Percentiles rank a stretch among this genome's conserved stretches.
Conservation (phyloP, 2,329 filamentous ascomycete genomes). For the Fusarium oxysporum region DNA sequence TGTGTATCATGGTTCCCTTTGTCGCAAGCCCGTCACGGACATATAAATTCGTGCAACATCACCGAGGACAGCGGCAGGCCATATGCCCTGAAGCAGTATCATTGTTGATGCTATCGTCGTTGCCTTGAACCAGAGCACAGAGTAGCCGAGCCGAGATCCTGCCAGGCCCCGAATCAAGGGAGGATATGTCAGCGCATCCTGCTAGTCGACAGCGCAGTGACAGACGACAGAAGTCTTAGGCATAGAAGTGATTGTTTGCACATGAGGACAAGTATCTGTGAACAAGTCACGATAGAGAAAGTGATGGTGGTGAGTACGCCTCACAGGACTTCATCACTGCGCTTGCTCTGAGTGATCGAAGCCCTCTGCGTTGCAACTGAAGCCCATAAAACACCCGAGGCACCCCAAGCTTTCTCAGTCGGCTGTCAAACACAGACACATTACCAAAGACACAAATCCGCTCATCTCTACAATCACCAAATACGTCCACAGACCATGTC, state of each 20-base stretch:
- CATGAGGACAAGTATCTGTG: neutral
- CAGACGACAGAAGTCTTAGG: neutral
- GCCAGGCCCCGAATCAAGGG: fast-evolving
- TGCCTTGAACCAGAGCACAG: fast-evolving
- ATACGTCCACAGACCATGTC: neutral
- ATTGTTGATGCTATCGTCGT: fast-evolving
- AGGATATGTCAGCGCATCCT: neutral
- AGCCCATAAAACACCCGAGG: neutral
- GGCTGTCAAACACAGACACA: too few species aligned
- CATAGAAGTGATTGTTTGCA: neutral
- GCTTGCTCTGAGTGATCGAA: neutral
- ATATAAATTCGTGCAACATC: fast-evolving
- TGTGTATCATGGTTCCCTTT: fast-evolving
- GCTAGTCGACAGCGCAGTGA: neutral
- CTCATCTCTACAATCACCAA: neutral
- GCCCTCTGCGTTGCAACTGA: neutral
- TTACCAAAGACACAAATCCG: too few species aligned
- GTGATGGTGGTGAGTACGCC: neutral
- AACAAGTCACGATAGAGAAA: neutral
- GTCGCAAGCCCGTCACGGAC: fast-evolving
- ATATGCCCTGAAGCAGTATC: fast-evolving
- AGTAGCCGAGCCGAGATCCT: fast-evolving
- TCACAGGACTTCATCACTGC: neutral
- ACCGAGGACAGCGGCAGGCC: fast-evolving
- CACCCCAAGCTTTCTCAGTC: neutral